Conservation (phyloP, 352 stramenopile genomes). For the Peronospora farinosa region DNA sequence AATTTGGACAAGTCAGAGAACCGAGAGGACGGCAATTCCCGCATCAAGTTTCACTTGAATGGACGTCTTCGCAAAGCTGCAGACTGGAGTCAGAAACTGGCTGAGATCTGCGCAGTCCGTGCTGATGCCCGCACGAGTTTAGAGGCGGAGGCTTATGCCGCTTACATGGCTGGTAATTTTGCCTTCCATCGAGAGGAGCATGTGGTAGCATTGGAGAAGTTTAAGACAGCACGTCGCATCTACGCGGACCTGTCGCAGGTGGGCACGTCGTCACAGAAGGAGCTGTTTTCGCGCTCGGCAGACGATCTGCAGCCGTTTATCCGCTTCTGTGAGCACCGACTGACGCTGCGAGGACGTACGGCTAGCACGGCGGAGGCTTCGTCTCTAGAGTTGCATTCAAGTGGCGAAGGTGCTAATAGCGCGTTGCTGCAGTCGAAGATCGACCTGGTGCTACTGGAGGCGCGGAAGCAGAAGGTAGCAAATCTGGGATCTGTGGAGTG, state of each 20-base stretch:
- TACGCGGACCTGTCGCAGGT: slow-evolving; percentile 80
- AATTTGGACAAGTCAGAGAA: slow-evolving; percentile 83
- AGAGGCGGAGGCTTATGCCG: slow-evolving; percentile 83
- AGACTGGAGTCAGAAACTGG: slow-evolving; percentile 82
- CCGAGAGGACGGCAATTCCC: slow-evolving; percentile 77
- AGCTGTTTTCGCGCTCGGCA: slow-evolving; percentile 61
- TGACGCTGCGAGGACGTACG: slow-evolving; percentile 52
- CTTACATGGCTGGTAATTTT: slow-evolving; percentile 85
- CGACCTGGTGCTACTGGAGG: slow-evolving; percentile 73
- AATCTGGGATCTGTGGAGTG: slow-evolving; percentile 71
- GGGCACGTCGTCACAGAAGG: slow-evolving; percentile 72
- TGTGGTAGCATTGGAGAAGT: slow-evolving; percentile 72
- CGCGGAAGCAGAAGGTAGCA: slow-evolving; percentile 81
- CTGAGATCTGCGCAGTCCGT: slow-evolving; percentile 60
- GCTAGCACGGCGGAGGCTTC: slow-evolving; percentile 30
- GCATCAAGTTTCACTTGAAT: slow-evolving; percentile 87
- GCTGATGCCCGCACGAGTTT: slow-evolving; percentile 85
- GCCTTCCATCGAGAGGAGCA: slow-evolving; percentile 86
- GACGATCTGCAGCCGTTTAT: slow-evolving; percentile 81
- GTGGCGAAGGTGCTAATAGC: slow-evolving; percentile 61
- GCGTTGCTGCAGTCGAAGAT: slow-evolving; percentile 81
- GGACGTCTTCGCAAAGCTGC: slow-evolving; percentile 81
- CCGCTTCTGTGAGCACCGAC: slow-evolving; percentile 77
- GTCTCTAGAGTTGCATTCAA: slow-evolving; percentile 49
- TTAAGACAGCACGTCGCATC: slow-evolving; percentile 73